phyloP scores from a whole-genome alignment of 2,329 filamentous ascomycete species.

The Claviceps monticola region DNA sequence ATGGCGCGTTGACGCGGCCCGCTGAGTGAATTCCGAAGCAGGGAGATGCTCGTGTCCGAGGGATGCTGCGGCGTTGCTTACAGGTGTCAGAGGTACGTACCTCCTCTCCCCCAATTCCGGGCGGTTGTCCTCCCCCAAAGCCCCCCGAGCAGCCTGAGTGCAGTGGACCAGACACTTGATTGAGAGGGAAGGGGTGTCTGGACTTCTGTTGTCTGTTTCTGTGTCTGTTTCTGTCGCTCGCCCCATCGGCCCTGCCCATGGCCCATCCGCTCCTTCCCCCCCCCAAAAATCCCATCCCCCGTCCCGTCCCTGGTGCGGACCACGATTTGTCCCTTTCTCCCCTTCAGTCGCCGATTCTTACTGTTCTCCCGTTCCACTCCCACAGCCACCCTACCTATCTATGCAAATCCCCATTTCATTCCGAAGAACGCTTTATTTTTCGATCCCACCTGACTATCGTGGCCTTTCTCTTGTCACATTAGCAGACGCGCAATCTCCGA shows the following conservation, averaged over 20 bases:
- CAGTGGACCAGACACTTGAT: too few species aligned
- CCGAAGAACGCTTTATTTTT: neutral
- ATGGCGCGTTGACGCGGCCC: neutral
- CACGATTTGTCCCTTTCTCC: conserved; percentile 16
- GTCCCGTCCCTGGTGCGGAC: conserved; percentile 11
- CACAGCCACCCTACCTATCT: conserved; percentile 4
- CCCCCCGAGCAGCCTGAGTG: too few species aligned
- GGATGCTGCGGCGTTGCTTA: neutral
- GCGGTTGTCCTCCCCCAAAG: too few species aligned
- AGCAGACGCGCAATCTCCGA: conserved; percentile 6
- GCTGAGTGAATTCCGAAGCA: neutral
- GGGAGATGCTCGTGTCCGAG: neutral
- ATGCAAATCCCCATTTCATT: conserved; percentile 3
- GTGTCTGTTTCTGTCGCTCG: neutral
- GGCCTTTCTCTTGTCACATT: conserved; percentile 6
- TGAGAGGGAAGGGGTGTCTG: too few species aligned
- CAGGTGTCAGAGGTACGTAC: neutral
- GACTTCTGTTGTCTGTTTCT: neutral
- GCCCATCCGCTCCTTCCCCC: conserved; percentile 13
- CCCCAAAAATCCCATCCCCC: conserved; percentile 18
- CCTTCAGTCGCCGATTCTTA: conserved; percentile 6
- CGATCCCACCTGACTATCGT: conserved; percentile 1
- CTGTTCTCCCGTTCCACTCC: conserved; percentile 5
- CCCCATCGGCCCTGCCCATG: too few species aligned
- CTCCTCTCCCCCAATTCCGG: too few species aligned